Conservation (phyloP, 352 stramenopile species). For the Pilasporangium apinafurcum region DNA sequence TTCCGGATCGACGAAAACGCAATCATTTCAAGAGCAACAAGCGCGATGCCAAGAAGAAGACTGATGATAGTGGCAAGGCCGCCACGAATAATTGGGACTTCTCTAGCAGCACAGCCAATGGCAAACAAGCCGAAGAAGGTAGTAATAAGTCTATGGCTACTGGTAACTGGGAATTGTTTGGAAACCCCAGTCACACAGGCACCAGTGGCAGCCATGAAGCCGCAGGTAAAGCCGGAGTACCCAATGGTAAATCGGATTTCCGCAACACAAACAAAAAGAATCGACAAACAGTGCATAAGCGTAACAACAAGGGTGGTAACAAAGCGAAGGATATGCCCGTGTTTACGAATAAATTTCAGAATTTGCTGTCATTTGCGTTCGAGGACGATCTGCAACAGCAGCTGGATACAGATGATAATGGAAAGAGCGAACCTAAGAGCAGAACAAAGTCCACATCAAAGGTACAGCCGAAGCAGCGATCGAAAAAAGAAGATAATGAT, state of each 20-base stretch:
- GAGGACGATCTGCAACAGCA: slow-evolving; percentile 19
- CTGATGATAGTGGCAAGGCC: neutral
- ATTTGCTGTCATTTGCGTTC: slow-evolving; percentile 69
- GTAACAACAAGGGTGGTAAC: neutral
- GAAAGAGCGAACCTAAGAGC: slow-evolving; percentile 1
- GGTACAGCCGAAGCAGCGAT: neutral
- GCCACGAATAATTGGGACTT: slow-evolving; percentile 21
- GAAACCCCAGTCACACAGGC: neutral
- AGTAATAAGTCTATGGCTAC: no score
- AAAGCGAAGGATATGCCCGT: slow-evolving; percentile 21
- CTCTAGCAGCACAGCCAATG: slow-evolving; percentile 11
- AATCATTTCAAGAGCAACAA: slow-evolving; percentile 48
- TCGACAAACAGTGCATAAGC: no score
- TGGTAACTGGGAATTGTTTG: no score
- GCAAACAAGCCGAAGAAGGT: neutral
- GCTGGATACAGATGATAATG: no score
- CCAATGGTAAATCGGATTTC: neutral
- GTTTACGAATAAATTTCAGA: slow-evolving; percentile 84
- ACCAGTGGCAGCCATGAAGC: neutral
- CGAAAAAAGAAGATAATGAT: slow-evolving; percentile 5
- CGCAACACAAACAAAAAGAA: slow-evolving; percentile 18
- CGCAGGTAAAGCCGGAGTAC: neutral
- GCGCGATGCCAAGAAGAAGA: slow-evolving; percentile 22
- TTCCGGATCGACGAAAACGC: slow-evolving; percentile 38
- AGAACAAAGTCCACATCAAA: slow-evolving; percentile 5